These are phyloP conservation scores for Pseudogymnoascus sp. DNA, from an alignment of 2,329 filamentous ascomycete genomes.

Conservation along the genomic window DNA sequence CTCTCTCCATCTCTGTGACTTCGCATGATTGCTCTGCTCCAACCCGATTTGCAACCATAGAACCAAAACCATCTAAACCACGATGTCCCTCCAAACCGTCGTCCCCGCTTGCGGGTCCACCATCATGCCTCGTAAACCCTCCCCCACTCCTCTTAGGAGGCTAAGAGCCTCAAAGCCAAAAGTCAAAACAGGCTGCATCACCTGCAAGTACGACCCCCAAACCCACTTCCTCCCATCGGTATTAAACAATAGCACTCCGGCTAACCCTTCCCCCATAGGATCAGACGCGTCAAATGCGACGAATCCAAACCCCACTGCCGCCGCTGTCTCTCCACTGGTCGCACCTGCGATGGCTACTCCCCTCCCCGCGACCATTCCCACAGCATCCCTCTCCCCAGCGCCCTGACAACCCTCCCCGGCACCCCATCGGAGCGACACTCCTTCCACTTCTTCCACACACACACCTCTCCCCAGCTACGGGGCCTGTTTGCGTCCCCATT, in stretches of 20 bases:
- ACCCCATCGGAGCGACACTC: slow-evolving; percentile 42
- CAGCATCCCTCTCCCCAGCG: not conserved
- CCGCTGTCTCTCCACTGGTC: slow-evolving; percentile 19
- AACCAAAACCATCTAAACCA: not conserved
- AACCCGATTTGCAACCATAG: not conserved
- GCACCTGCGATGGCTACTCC: slow-evolving; percentile 21
- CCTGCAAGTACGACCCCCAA: slow-evolving; percentile 51
- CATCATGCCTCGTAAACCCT: not conserved
- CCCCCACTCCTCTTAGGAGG: slow-evolving; percentile 15
- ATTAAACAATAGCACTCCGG: slow-evolving; percentile 4
- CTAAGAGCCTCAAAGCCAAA: slow-evolving; percentile 33
- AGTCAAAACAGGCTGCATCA: slow-evolving; percentile 57
- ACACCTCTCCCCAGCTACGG: slow-evolving; percentile 53
- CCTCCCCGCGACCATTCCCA: slow-evolving; percentile 6
- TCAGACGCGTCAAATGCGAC: slow-evolving; percentile 30
- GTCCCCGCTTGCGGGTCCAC: not conserved
- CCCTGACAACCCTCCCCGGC: slow-evolving; percentile 15
- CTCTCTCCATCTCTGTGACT: not conserved
- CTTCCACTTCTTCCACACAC: slow-evolving; percentile 51
- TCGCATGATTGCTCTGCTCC: not conserved
- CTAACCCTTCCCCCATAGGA: slow-evolving; percentile 32
- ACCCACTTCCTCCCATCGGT: not conserved
- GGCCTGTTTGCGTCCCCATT: slow-evolving; percentile 58
- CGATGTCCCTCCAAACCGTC: not conserved
- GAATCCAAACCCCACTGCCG: slow-evolving; percentile 16